These are phyloP conservation scores for Erysimum cheiri DNA, from an alignment of 441 rosid genomes.

Conservation along the genomic window DNA sequence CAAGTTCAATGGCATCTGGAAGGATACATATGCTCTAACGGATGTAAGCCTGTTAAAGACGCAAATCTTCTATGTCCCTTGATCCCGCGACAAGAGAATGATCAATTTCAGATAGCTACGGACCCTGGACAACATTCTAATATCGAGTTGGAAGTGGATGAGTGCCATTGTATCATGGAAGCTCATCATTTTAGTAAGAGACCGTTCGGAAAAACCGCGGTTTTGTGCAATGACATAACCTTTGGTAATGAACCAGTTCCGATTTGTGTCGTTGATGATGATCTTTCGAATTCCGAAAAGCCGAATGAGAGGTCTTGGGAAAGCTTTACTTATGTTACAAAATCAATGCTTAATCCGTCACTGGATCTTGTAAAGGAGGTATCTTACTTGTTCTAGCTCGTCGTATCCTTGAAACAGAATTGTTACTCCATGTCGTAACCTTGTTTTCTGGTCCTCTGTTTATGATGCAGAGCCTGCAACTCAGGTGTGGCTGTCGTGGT, in stretches of 20 bases:
- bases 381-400: constrained; percentile 26
- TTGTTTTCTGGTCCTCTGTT: constrained; percentile 9
- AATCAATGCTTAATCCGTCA: constrained; percentile 62
- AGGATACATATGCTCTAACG: constrained; percentile 80
- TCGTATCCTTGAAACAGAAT: constrained; percentile 7
- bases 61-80: constrained; percentile 48
- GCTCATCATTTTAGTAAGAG: constrained; percentile 60
- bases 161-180: constrained; percentile 81
- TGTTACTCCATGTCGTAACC: constrained; percentile 24
- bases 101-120: constrained; percentile 32
- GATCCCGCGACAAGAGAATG: constrained; percentile 53
- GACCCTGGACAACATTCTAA: constrained; percentile 45
- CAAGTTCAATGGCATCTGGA: constrained; percentile 89
- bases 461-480: constrained; percentile 67
- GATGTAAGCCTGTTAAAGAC: constrained; percentile 71
- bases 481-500: constrained; percentile 77
- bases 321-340: constrained; percentile 70
- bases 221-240: constrained; percentile 87
- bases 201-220: constrained; percentile 51
- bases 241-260: constrained; percentile 82
- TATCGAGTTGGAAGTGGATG: constrained; percentile 75
- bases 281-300: constrained; percentile 52
- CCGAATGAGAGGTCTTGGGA: constrained; percentile 75
- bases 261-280: constrained; percentile 81
- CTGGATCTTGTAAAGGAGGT: constrained; percentile 68